These are phyloP conservation scores for Daldinia grandis DNA, from an alignment of 495 filamentous ascomycete genomes.

Conservation along the genomic window DNA sequence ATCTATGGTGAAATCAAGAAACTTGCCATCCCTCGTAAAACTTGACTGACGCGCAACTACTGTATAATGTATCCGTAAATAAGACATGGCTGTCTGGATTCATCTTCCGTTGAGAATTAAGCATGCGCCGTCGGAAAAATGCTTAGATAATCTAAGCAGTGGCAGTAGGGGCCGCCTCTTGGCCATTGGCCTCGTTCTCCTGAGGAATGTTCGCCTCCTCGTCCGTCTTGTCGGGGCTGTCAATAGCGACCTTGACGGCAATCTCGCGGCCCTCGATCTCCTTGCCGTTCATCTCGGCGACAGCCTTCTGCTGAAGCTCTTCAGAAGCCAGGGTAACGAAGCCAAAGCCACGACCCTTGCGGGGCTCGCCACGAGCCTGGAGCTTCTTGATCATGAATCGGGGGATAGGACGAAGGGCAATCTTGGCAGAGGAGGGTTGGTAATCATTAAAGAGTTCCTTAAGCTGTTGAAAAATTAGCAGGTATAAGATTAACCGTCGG, in stretches of 20 bases:
- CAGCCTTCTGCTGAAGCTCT: constrained; percentile 95
- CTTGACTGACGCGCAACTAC: constrained; percentile 31
- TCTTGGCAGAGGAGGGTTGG: constrained; percentile 91
- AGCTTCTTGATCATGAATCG: constrained; percentile 99
- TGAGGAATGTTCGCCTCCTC: constrained; percentile 67
- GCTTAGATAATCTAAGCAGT: constrained; percentile 41
- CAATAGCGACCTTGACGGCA: constrained; percentile 99
- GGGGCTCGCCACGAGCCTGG: constrained; percentile 93
- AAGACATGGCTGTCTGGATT: constrained; percentile 30
- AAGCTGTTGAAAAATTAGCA: constrained; percentile 71
- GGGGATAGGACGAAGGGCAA: constrained; percentile 96
- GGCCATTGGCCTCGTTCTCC: constrained; percentile 59
- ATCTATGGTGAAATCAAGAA: constrained; percentile 44
- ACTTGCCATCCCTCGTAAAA: constrained; percentile 29
- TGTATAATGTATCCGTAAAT: constrained; percentile 33
- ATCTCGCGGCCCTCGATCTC: constrained; percentile 98
- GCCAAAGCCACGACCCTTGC: constrained; percentile 98
- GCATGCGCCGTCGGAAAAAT: constrained; percentile 28
- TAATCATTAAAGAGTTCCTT: constrained; percentile 95
- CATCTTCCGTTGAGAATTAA: constrained; percentile 30
- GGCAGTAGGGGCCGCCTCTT: constrained; percentile 49
- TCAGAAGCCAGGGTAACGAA: constrained; percentile 96
- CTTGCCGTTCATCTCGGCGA: constrained; percentile 98
- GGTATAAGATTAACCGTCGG: background rate
- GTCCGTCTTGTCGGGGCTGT: constrained; percentile 98